Evolutionary conservation across 768 basidiomycete genomes (phyloP).

Genomic region (Boletus sp.): DNA sequence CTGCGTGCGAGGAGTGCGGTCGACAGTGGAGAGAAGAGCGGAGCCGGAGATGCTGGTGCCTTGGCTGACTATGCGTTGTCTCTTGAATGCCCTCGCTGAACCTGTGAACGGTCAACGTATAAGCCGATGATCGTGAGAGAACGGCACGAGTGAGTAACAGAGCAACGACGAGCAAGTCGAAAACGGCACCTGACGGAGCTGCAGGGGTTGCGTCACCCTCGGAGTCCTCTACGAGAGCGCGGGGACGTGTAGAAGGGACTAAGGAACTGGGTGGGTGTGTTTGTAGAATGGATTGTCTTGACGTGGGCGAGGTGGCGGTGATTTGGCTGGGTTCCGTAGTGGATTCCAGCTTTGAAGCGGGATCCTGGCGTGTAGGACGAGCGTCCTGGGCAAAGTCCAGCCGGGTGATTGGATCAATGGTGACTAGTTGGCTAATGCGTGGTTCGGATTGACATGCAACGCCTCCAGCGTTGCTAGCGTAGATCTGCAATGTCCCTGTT

Average conservation of each 20-base stretch:
- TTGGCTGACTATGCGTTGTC: constrained; percentile 59
- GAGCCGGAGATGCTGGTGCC: constrained; percentile 35
- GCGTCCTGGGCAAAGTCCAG: constrained; percentile 57
- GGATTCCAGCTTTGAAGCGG: constrained; percentile 49
- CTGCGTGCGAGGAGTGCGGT: constrained; percentile 25
- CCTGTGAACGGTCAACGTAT: constrained; percentile 33
- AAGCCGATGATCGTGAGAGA: neutral
- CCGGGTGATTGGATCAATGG: constrained; percentile 69
- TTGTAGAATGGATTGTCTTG: constrained; percentile 27
- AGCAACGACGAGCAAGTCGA: neutral
- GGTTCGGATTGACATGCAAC: constrained; percentile 27
- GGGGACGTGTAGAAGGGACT: constrained; percentile 63
- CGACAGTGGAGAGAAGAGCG: constrained; percentile 22
- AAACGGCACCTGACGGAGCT: constrained; percentile 24
- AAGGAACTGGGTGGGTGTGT: constrained; percentile 39
- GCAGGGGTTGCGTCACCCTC: constrained; percentile 32
- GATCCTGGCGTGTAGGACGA: constrained; percentile 41
- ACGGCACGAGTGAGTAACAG: constrained; percentile 3
- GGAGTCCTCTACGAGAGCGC: constrained; percentile 60
- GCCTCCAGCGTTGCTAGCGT: constrained; percentile 20
- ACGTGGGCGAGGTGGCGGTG: constrained; percentile 28
- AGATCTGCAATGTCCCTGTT: constrained; percentile 19
- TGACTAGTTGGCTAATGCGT: constrained; percentile 33
- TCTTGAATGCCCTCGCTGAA: constrained; percentile 60
- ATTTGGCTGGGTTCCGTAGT: constrained; percentile 31